Conservation (phyloP, 2,329 filamentous ascomycete genomes). For the Annulohypoxylon truncatum region DNA sequence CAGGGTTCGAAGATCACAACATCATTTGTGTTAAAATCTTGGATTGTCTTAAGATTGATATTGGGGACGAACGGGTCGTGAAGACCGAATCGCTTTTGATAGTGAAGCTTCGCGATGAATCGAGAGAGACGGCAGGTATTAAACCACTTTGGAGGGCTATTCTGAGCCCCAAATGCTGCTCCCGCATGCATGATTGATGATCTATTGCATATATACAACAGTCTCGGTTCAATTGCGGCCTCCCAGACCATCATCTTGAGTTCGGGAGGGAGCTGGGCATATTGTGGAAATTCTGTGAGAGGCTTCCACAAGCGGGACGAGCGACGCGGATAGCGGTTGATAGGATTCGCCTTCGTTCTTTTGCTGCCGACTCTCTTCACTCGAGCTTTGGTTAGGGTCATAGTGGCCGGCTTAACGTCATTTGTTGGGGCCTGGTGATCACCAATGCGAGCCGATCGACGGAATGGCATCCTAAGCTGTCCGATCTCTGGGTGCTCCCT, state of each 20-base stretch:
- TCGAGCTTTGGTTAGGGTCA: background rate
- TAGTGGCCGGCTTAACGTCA: background rate
- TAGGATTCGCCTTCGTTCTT: background rate
- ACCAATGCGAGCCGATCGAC: conserved; percentile 12
- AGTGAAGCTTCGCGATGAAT: conserved; percentile 40
- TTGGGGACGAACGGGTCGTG: background rate
- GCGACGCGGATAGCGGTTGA: conserved; percentile 36
- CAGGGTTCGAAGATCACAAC: conserved; percentile 50
- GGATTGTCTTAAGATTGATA: conserved; percentile 16
- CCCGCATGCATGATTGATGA: conserved; percentile 13
- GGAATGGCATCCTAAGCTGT: conserved; percentile 24
- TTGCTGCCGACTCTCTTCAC: conserved; percentile 1
- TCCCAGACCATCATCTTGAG: conserved; percentile 50
- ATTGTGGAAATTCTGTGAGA: conserved; percentile 46
- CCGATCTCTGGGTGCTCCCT: conserved; percentile 10
- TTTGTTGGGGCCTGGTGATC: background rate
- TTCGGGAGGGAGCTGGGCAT: conserved; percentile 44
- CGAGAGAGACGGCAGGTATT: conserved; percentile 39
- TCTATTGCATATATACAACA: conserved; percentile 49
- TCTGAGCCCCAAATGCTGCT: conserved; percentile 40
- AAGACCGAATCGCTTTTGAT: conserved; percentile 44
- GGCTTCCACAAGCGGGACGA: conserved; percentile 47
- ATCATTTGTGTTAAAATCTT: conserved; percentile 45
- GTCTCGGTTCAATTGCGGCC: conserved; percentile 44
- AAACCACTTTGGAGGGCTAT: conserved; percentile 45